These are phyloP conservation scores for Taphrina wiesneri DNA, from an alignment of 1,139 yeast species.

Conservation along the genomic window DNA sequence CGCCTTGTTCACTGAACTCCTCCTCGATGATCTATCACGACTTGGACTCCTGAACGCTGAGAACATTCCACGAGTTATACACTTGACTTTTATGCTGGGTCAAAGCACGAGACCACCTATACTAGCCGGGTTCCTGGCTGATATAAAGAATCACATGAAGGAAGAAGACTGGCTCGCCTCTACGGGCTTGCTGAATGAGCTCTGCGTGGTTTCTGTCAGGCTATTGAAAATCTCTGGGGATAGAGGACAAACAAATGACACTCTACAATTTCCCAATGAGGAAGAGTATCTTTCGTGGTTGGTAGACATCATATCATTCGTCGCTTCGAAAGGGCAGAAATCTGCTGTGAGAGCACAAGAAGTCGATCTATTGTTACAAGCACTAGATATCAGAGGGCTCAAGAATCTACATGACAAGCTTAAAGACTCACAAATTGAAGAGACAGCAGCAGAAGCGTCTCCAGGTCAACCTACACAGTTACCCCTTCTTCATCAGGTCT, in stretches of 20 bases:
- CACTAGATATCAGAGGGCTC: background rate
- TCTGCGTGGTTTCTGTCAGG: background rate
- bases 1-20: background rate
- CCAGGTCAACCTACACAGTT: background rate
- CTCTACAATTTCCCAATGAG: background rate
- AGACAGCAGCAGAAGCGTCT: background rate
- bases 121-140: background rate
- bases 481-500: background rate
- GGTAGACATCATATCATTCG: background rate
- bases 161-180: slow-evolving; percentile 4
- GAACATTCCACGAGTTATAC: background rate
- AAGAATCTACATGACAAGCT: background rate
- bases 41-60: background rate
- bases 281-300: background rate
- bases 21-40: background rate
- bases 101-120: background rate
- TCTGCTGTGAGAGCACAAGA: background rate
- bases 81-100: background rate
- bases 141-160: background rate
- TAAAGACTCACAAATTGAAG: background rate
- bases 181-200: background rate
- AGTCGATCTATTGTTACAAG: background rate
- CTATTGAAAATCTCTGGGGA: background rate
- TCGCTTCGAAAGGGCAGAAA: background rate
- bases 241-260: background rate